Percentiles rank a stretch among this genome's conserved stretches.
phyloP scores from a whole-genome alignment of 2,329 filamentous ascomycete species.

The Colletotrichum lupini region DNA sequence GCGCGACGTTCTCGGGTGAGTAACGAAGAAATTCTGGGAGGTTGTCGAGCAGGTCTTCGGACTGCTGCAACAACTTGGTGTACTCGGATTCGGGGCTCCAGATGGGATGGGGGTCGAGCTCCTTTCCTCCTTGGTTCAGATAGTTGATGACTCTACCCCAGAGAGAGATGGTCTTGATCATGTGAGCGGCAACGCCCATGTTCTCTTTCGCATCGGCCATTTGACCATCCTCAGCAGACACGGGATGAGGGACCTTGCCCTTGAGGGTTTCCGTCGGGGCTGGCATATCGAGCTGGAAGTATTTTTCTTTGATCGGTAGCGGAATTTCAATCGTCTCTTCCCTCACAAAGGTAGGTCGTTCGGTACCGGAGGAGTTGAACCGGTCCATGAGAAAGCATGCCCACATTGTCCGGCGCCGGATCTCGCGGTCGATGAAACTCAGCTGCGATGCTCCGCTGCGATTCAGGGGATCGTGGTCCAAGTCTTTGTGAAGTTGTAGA shows the following conservation, averaged over 20 bases:
- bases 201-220: constrained; percentile 78
- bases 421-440: constrained; percentile 93
- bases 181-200: constrained; percentile 94
- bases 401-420: constrained; percentile 96
- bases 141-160: constrained; percentile 94
- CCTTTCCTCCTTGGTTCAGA: constrained; percentile 88
- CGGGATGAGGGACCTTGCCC: constrained; percentile 74
- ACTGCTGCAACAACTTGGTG: constrained; percentile 74
- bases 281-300: constrained; percentile 91
- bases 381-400: constrained; percentile 97
- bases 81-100: constrained; percentile 88
- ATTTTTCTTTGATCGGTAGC: constrained; percentile 88
- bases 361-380: constrained; percentile 95
- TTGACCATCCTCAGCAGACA: constrained; percentile 72
- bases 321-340: constrained; percentile 92
- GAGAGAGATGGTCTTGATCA: constrained; percentile 84
- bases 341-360: constrained; percentile 89
- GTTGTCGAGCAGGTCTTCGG: constrained; percentile 74
- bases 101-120: constrained; percentile 79
- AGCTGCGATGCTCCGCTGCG: constrained; percentile 72
- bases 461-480: constrained; percentile 82
- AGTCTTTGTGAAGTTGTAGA: constrained; percentile 89
- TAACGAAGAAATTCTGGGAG: constrained; percentile 81
- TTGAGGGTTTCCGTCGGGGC: constrained; percentile 86
- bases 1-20: constrained; percentile 82